Evolutionary conservation across 2,329 filamentous ascomycete genomes (phyloP).

Genomic region (Colletotrichum sp.): DNA sequence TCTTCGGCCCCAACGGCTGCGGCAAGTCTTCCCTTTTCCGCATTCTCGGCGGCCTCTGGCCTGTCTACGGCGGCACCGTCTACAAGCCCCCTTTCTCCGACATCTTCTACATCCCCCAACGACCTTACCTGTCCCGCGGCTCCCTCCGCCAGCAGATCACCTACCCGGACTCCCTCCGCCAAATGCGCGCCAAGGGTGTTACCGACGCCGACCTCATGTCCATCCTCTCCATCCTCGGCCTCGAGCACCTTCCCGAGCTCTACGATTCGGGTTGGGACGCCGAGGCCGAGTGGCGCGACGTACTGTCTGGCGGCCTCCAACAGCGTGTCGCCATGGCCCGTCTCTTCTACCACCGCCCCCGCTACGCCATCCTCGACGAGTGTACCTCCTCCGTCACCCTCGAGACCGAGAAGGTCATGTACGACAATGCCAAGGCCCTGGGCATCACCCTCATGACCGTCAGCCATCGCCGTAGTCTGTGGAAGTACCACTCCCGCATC

Average conservation of each 20-base stretch:
- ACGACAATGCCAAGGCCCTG: slow-evolving; percentile 89
- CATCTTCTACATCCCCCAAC: slow-evolving; percentile 98
- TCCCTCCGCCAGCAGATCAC: slow-evolving; percentile 96
- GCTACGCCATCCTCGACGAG: slow-evolving; percentile 96
- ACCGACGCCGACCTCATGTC: slow-evolving; percentile 80
- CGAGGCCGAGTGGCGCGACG: slow-evolving; percentile 95
- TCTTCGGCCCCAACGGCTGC: slow-evolving; percentile 96
- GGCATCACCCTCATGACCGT: slow-evolving; percentile 98
- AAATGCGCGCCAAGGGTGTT: slow-evolving; percentile 84
- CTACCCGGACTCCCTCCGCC: slow-evolving; percentile 87
- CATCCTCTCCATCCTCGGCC: slow-evolving; percentile 80
- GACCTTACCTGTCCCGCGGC: slow-evolving; percentile 90
- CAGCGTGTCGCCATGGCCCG: slow-evolving; percentile 97
- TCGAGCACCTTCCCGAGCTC: slow-evolving; percentile 80
- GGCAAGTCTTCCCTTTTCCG: slow-evolving; percentile 96
- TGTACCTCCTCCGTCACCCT: slow-evolving; percentile 96
- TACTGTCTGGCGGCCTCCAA: slow-evolving; percentile 89
- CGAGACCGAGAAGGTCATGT: slow-evolving; percentile 95
- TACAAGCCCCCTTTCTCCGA: slow-evolving; percentile 89
- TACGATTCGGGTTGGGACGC: slow-evolving; percentile 85
- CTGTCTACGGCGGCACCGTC: slow-evolving; percentile 93
- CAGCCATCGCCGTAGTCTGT: slow-evolving; percentile 86
- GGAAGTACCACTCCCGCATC: slow-evolving; percentile 96
- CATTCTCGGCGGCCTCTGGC: slow-evolving; percentile 95
- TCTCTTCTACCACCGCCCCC: slow-evolving; percentile 90